A percentile compares a stretch with the other conserved stretches of the same genome.
These are phyloP conservation scores for Berberis vulgaris DNA, from an alignment of 164 flowering plant species.

Conservation along the genomic window DNA sequence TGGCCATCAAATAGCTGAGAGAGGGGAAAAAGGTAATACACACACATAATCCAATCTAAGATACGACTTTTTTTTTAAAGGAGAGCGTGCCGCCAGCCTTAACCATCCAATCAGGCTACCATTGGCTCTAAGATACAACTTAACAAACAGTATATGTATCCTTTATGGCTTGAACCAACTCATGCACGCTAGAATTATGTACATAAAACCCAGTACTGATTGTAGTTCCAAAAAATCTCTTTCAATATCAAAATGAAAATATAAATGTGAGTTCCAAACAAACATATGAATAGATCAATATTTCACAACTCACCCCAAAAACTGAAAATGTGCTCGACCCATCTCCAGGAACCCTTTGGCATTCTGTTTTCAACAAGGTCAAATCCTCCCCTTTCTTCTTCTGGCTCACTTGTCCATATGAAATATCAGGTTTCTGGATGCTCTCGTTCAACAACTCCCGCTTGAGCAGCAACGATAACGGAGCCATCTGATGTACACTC, in stretches of 20 bases:
- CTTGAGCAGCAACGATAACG: conserved; percentile 71
- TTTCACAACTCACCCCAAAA: conserved; percentile 50
- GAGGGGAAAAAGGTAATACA: background rate
- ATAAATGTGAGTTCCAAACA: background rate
- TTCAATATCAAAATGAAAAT: background rate
- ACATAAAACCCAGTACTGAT: too few relatives aligned
- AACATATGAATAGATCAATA: too few relatives aligned
- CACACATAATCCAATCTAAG: too few relatives aligned
- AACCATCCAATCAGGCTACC: too few relatives aligned
- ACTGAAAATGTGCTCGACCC: conserved; percentile 76
- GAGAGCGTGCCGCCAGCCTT: too few relatives aligned
- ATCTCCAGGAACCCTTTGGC: conserved; percentile 71
- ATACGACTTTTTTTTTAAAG: too few relatives aligned
- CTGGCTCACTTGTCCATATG: conserved; percentile 77
- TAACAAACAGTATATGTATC: too few relatives aligned
- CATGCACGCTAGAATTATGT: too few relatives aligned
- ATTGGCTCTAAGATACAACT: too few relatives aligned
- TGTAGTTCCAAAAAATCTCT: too few relatives aligned
- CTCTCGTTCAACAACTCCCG: conserved; percentile 78
- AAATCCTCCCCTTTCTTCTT: conserved; percentile 98
- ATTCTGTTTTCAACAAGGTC: conserved; percentile 70
- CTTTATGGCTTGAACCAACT: too few relatives aligned
- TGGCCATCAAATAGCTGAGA: conserved; percentile 98
- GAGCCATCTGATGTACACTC: conserved; percentile 39
- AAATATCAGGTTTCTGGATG: conserved; percentile 71